phyloP scores from a whole-genome alignment of 768 basidiomycete genomes.

The Russula emetica region DNA sequence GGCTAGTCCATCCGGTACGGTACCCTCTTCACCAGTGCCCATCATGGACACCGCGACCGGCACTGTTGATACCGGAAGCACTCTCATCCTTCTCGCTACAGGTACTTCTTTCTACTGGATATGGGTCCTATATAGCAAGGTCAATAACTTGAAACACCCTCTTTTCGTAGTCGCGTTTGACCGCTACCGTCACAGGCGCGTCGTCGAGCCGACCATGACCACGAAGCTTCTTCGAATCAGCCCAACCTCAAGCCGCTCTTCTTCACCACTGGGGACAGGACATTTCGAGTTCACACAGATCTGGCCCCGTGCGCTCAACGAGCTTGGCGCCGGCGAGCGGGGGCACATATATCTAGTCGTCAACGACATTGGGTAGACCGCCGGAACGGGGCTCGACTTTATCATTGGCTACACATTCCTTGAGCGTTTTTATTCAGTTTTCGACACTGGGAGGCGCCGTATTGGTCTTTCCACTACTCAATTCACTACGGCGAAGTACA shows the following conservation, averaged over 20 bases:
- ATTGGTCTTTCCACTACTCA: conserved; percentile 54
- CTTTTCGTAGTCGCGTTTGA: conserved; percentile 33
- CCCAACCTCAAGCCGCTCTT: conserved; percentile 33
- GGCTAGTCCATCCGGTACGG: conserved; percentile 35
- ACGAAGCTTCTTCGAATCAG: conserved; percentile 36
- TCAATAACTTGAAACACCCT: conserved; percentile 21
- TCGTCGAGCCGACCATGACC: conserved; percentile 32
- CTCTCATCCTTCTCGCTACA: conserved; percentile 35
- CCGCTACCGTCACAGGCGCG: conserved; percentile 35
- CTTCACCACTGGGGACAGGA: conserved; percentile 34
- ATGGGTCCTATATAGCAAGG: conserved; percentile 11
- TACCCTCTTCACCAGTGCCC: conserved; percentile 17
- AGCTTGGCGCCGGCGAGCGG: conserved; percentile 39
- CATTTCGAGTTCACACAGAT: conserved; percentile 44
- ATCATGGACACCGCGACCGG: conserved; percentile 34
- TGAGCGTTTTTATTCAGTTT: conserved; percentile 64
- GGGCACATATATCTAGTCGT: conserved; percentile 40
- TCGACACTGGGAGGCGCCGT: conserved; percentile 53
- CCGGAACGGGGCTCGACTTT: conserved; percentile 47
- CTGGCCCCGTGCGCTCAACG: conserved; percentile 44
- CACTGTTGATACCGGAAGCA: conserved; percentile 39
- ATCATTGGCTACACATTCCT: conserved; percentile 53
- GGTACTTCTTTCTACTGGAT: conserved; percentile 25
- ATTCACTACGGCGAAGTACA: conserved; percentile 43
- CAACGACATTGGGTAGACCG: conserved; percentile 36